A percentile compares a stretch with the other conserved stretches of the same genome.
Evolutionary conservation across 1,284 basidiomycete genomes (phyloP).

Genomic region (Tilletia caries): DNA sequence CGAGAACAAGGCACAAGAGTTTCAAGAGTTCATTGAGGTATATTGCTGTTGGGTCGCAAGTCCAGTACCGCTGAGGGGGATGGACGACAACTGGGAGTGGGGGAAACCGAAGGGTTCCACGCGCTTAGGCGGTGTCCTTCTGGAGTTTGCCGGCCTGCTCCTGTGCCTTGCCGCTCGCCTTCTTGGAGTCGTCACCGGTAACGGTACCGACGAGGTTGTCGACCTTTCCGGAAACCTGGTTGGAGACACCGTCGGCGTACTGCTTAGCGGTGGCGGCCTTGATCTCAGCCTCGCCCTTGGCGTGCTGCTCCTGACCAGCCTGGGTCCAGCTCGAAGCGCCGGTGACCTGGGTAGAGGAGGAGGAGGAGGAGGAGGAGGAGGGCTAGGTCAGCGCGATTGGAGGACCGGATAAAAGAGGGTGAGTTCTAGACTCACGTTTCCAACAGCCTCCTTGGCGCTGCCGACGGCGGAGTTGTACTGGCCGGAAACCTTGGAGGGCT

Average conservation of each 20-base stretch:
- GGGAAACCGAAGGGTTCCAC: too few species aligned
- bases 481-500: constrained; percentile 37
- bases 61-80: too few species aligned
- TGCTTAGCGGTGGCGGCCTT: constrained; percentile 43
- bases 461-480: constrained; percentile 37
- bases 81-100: background rate
- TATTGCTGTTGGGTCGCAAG: too few species aligned
- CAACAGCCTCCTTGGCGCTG: constrained; percentile 40
- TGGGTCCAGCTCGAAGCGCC: constrained; percentile 37
- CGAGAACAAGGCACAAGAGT: too few species aligned
- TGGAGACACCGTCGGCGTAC: constrained; percentile 43
- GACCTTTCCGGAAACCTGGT: constrained; percentile 45
- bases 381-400: background rate
- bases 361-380: background rate
- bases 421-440: constrained; percentile 22
- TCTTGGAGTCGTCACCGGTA: constrained; percentile 42
- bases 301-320: constrained; percentile 44
- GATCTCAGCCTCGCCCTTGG: constrained; percentile 40
- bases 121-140: constrained; percentile 37
- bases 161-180: constrained; percentile 35
- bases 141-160: constrained; percentile 38
- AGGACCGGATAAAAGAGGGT: background rate
- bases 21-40: too few species aligned
- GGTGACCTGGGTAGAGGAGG: constrained; percentile 12
- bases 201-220: constrained; percentile 38